Evolutionary conservation across 2,329 filamentous ascomycete species (phyloP).

Genomic region (Thielaviopsis euricoi): DNA sequence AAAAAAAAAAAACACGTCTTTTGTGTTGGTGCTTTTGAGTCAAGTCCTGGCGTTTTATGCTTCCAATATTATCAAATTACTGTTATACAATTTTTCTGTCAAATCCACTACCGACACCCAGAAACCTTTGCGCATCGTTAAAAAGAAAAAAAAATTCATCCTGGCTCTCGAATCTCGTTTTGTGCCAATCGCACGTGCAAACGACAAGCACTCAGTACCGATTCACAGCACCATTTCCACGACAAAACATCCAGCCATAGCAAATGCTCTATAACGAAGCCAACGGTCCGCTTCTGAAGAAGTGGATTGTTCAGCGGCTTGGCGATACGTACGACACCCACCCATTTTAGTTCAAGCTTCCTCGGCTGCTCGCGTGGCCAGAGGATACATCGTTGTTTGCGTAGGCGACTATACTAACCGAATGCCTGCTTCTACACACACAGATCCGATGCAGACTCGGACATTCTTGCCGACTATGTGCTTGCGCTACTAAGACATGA

Average conservation of each 20-base stretch:
- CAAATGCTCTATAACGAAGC: conserved; percentile 46
- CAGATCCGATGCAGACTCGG: conserved; percentile 64
- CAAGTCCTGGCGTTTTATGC: no score
- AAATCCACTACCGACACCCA: no score
- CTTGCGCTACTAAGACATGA: conserved; percentile 52
- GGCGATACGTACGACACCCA: conserved; percentile 47
- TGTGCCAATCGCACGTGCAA: no score
- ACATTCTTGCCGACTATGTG: conserved; percentile 75
- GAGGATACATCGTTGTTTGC: neutral
- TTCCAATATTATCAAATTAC: no score
- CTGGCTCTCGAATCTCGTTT: no score
- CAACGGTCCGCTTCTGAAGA: conserved; percentile 48
- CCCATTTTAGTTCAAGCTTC: conserved; percentile 9
- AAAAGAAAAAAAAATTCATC: no score
- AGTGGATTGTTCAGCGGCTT: conserved; percentile 62
- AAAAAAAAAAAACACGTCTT: no score
- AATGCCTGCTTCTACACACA: neutral
- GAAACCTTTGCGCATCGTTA: no score
- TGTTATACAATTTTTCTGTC: no score
- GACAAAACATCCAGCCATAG: neutral
- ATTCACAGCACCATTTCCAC: neutral
- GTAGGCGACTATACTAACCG: conserved; percentile 5
- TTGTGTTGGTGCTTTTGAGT: no score
- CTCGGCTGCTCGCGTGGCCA: neutral
- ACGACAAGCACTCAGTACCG: no score